Evolutionary conservation across 2,329 filamentous ascomycete genomes (phyloP), one percentile per base, ranked within the genome.

Genomic region (Neonectria ditissima): DNA sequence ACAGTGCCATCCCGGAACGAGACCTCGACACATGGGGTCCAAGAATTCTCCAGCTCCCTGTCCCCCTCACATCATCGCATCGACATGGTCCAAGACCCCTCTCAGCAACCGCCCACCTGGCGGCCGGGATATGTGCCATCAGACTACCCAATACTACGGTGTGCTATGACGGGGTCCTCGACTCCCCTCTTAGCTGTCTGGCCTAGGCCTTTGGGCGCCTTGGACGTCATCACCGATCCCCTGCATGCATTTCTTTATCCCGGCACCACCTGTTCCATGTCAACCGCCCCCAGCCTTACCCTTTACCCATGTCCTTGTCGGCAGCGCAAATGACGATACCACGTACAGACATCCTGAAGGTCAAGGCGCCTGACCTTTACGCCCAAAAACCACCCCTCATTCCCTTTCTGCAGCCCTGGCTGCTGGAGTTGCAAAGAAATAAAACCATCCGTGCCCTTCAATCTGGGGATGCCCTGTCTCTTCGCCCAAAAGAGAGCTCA

Each of bases 1-100:
- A 77, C 74, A 66, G 70, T 76, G 66, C 61, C 74, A 75, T 77
- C 73, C 72, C 70, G 71, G 69, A 73, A 68, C 55, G 61, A 69
- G 66, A 68, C 69, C 53, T 65, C 64, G 59, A 65, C 67, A 67
- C 71, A 74, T 73, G 71, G 34, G 63, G 68, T 55, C 53, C 53
- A 47, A 67, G 59, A 69, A 69, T 71, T 69, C 55, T 32, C 59
- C 48, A 58, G 16, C 26, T 30, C 45, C 44, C 44, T 43, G 34
- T 37, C 44, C 51, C 34, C 53, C 45, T 51, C 43, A 58, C 54
- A 22, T 55, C 44, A 55, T 55, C 50, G 56, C 34, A 54, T 47
- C 50, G 51, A 52, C 58, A 54, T 54, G 41, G 54, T 26, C 59
- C 55, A 59, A 47, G 43, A 34, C 43, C 54, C 37, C 41, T 56